Evolutionary conservation across 805 yeast species (phyloP).

Genomic region (Wickerhamomyces alni): DNA sequence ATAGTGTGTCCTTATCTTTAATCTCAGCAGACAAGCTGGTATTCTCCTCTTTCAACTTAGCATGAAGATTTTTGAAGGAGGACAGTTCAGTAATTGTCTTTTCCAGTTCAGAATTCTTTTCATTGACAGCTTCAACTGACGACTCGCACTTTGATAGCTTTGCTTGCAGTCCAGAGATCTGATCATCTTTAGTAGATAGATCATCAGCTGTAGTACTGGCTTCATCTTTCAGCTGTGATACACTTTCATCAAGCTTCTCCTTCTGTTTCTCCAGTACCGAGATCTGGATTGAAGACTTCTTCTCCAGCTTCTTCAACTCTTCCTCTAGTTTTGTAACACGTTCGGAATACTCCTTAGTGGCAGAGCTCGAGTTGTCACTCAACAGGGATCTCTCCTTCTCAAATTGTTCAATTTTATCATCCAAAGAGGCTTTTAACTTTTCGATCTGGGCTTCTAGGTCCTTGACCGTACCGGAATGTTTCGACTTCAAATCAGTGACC

Average conservation of each 20-base stretch:
- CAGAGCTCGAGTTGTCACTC: slow-evolving; percentile 43
- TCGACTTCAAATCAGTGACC: slow-evolving; percentile 17
- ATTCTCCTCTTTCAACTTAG: background rate
- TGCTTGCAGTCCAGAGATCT: background rate
- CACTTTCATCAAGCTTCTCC: slow-evolving; percentile 8
- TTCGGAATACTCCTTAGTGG: slow-evolving; percentile 42
- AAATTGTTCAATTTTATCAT: slow-evolving; percentile 35
- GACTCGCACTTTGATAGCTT: background rate
- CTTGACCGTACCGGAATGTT: slow-evolving; percentile 14
- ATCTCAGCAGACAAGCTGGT: background rate
- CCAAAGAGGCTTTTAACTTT: slow-evolving; percentile 28
- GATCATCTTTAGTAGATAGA: background rate
- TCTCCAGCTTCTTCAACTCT: slow-evolving; percentile 11
- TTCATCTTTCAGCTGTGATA: slow-evolving; percentile 10
- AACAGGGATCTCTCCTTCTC: slow-evolving; percentile 45
- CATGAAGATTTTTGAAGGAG: background rate
- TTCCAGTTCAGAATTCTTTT: background rate
- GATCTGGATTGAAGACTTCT: slow-evolving; percentile 4
- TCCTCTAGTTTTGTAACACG: slow-evolving; percentile 39
- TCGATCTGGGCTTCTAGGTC: slow-evolving; percentile 25
- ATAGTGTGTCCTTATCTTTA: background rate
- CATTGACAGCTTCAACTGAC: background rate
- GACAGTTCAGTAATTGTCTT: background rate
- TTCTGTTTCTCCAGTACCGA: slow-evolving; percentile 10
- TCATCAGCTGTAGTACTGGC: background rate